Conservation (phyloP, 306 rosid genomes). For the Trifolium pratense region DNA sequence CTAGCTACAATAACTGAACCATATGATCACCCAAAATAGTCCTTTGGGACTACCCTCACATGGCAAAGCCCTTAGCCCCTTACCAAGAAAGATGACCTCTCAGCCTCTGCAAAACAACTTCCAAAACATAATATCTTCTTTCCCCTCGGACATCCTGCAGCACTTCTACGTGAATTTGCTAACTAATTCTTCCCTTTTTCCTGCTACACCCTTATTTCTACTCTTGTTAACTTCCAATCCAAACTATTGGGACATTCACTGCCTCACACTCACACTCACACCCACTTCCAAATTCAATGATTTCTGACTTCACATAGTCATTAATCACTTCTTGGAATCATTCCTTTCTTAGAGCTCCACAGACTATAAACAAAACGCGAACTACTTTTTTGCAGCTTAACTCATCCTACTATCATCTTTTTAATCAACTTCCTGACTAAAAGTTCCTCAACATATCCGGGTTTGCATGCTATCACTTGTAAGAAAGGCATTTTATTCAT, state of each 20-base stretch:
- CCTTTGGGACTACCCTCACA: background rate
- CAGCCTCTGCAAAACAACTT: background rate
- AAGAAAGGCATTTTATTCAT: background rate
- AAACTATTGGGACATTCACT: background rate
- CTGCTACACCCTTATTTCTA: background rate
- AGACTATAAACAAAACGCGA: background rate
- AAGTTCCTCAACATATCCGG: background rate
- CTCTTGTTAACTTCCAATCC: background rate
- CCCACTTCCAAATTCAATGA: background rate
- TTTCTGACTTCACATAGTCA: background rate
- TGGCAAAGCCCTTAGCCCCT: background rate
- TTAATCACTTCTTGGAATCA: background rate
- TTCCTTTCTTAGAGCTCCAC: background rate
- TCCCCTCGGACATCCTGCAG: background rate
- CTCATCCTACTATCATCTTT: background rate
- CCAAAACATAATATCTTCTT: constrained; percentile 1
- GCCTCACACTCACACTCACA: background rate
- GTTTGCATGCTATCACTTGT: background rate
- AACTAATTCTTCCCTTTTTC: background rate
- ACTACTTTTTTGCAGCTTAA: background rate
- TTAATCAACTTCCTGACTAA: constrained; percentile 5
- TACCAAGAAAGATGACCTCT: constrained; percentile 21
- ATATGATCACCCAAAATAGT: background rate
- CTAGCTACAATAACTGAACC: background rate
- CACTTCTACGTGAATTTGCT: background rate